Percentiles rank a stretch among this genome's conserved stretches.
Evolutionary conservation across 2,329 filamentous ascomycete species (phyloP).

Genomic region (Scedosporium dehoogii): DNA sequence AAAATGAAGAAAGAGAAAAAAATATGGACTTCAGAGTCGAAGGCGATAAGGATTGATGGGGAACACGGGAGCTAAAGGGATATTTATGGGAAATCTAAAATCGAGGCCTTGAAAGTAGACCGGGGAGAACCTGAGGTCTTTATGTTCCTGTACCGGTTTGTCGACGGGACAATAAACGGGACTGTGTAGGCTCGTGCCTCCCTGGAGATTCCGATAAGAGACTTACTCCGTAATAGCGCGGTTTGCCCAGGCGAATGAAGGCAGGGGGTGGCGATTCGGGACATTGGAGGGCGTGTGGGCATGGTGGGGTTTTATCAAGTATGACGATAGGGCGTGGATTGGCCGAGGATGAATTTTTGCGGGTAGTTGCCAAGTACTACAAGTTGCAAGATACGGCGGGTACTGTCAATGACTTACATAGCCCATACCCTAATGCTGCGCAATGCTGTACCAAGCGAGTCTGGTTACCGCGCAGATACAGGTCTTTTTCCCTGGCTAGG

Average conservation of each 20-base stretch:
- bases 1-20: not conserved
- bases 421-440: not conserved
- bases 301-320: conserved; percentile 2
- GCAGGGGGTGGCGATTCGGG: conserved; percentile 1
- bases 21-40: not conserved
- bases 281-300: conserved; percentile 4
- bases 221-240: not conserved
- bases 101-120: not conserved
- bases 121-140: conserved; percentile 2
- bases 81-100: conserved; percentile 1
- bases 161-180: conserved; percentile 1
- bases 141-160: conserved; percentile 1
- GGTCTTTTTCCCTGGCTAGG: not conserved
- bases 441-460: not conserved
- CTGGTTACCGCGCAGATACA: not conserved
- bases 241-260: not conserved
- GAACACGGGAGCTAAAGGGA: not conserved
- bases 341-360: not conserved
- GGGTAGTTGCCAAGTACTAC: not conserved
- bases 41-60: not conserved
- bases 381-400: not conserved
- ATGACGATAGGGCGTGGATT: conserved; percentile 7
- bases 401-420: not conserved
- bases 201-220: conserved; percentile 7
- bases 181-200: conserved; percentile 4